phyloP scores from a whole-genome alignment of 106 monocot species.

The Dendrobium huoshanense region DNA sequence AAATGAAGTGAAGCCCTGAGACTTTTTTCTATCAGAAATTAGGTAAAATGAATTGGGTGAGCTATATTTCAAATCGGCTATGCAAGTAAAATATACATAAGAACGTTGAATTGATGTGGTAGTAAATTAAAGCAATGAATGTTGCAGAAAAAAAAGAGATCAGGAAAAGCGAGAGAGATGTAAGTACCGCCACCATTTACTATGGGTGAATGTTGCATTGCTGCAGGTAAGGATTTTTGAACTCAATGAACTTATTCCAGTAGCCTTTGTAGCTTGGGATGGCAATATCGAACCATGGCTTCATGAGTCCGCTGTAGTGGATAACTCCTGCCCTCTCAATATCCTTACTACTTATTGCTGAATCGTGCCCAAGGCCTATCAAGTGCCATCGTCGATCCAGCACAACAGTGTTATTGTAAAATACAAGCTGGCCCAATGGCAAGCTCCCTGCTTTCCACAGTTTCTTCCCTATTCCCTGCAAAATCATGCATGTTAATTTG shows the following conservation, averaged over 20 bases:
- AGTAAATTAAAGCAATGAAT: neutral
- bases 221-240: slow-evolving; percentile 44
- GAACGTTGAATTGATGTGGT: neutral
- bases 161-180: too few relatives aligned
- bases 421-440: slow-evolving; percentile 67
- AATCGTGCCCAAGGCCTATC: slow-evolving; percentile 54
- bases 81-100: neutral
- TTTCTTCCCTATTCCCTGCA: slow-evolving; percentile 40
- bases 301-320: slow-evolving; percentile 74
- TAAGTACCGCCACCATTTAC: too few relatives aligned
- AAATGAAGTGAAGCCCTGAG: neutral
- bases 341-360: slow-evolving; percentile 8
- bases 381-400: slow-evolving; percentile 63
- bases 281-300: slow-evolving; percentile 86
- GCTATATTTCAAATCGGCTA: neutral
- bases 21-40: neutral
- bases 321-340: slow-evolving; percentile 65
- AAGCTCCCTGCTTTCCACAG: slow-evolving; percentile 60
- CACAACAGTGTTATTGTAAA: slow-evolving; percentile 64
- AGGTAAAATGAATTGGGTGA: neutral
- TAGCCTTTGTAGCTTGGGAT: slow-evolving; percentile 54
- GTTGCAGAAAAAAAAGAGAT: neutral
- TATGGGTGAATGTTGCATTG: slow-evolving; percentile 79
- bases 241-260: slow-evolving; percentile 69
- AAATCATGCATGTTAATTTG: neutral